Evolutionary conservation across 1,284 basidiomycete species (phyloP), one percentile per base, ranked within the genome.

Genomic region (Entoloma clypeatum): DNA sequence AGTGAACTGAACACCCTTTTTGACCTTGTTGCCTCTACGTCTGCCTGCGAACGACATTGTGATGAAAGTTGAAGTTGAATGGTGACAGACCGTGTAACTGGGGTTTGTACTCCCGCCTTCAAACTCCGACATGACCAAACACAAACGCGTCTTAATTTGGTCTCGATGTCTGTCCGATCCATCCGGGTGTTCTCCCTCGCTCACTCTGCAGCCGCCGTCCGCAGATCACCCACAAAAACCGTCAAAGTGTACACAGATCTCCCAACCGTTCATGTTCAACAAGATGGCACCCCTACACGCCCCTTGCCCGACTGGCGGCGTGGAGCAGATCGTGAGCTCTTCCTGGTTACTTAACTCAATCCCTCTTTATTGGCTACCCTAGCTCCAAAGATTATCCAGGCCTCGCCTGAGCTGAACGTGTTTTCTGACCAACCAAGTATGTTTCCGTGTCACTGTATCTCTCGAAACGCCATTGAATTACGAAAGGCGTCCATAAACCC

Each of bases 1-100:
- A 55, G 92, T 95, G 72, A 95, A 91, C 72, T 94, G 92, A 41
- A 95, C 88, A 66, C 92, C 92, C 79, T 95, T 95, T 74, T 95
- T 96, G 66, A 89, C 91, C 68, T 93, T 93, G 74, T 93, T 95
- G 69, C 85, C 86, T 65, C 87, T 80, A 60, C 88, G 85, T 71
- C 86, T 81, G 61, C 86, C 83, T 55, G 88, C 83, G 61, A 85
- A 86, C 58, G 85, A 86, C 84, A 87, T 88, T 67, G 58, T 74
- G 63, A 42, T 24, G 21, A 35, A 43, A 17, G 50, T 45, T 36
- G 38, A 50, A 48, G 32, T 37, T 45, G 47, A 42, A 48, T 39
- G 43, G 41, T 43, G 41, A 18, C 41, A 45, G 47, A 43, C 44
- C 37, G 44, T 35, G 27, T 35, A 10, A 10, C 14, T 41, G 44